Conservation (phyloP, 768 basidiomycete genomes). For the Suillus alpinus region DNA sequence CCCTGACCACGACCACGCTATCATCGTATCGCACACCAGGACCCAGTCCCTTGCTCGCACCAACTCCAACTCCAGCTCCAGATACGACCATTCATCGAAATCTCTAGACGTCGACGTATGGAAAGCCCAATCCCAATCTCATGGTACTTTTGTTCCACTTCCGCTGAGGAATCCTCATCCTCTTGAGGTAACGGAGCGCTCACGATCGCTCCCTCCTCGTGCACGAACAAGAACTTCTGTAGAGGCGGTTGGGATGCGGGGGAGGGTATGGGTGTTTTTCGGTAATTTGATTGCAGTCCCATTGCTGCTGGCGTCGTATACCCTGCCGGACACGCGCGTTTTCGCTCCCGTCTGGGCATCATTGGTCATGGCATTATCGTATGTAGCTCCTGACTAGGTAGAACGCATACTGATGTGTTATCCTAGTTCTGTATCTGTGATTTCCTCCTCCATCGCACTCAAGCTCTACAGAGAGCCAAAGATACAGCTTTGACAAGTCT, state of each 20-base stretch:
- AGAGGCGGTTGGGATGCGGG: no score
- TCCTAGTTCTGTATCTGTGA: conserved; percentile 57
- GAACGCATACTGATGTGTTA: neutral
- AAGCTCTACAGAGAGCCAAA: conserved; percentile 44
- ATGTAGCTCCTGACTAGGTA: conserved; percentile 22
- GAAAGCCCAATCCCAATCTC: neutral
- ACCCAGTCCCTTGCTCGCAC: neutral
- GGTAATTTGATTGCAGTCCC: conserved; percentile 62
- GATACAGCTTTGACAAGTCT: neutral
- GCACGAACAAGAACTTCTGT: no score
- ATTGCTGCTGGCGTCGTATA: conserved; percentile 80
- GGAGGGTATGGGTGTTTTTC: no score
- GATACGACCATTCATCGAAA: neutral
- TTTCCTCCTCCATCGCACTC: conserved; percentile 57
- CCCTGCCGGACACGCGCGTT: conserved; percentile 60
- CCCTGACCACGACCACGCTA: no score
- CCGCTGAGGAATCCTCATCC: no score
- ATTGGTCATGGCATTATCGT: conserved; percentile 78
- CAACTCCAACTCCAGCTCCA: neutral
- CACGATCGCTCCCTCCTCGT: no score
- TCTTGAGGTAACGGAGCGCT: no score
- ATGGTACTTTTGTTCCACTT: no score
- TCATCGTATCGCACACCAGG: no score
- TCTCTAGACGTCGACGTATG: neutral
- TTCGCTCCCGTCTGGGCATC: conserved; percentile 79